Evolutionary conservation across 192 early-diverging fungal genomes (phyloP).

Genomic region (Backusella mclennaniae): DNA sequence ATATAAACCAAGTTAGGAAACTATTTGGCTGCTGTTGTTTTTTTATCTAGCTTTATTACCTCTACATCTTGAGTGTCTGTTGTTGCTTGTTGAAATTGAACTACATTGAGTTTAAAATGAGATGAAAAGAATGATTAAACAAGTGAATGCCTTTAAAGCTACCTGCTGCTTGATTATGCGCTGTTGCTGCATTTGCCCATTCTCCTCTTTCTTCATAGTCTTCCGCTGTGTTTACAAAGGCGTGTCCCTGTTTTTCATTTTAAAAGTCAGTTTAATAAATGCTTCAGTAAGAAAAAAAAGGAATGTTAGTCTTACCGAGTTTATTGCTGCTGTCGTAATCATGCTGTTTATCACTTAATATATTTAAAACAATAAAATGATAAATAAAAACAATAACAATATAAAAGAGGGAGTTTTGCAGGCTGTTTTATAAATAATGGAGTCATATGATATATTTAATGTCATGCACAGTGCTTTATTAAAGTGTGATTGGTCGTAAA

Average conservation of each 20-base stretch:
- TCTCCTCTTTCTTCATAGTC: slow-evolving; percentile 55
- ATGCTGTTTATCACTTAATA: neutral
- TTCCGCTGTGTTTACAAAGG: slow-evolving; percentile 63
- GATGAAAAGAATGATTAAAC: neutral
- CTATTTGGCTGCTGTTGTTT: neutral
- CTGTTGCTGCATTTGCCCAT: slow-evolving; percentile 57
- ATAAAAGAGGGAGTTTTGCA: neutral
- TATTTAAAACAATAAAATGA: neutral
- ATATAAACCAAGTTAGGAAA: neutral
- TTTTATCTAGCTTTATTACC: slow-evolving; percentile 25
- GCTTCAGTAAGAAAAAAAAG: neutral
- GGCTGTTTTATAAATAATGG: neutral
- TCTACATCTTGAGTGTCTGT: slow-evolving; percentile 57
- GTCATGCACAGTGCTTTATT: neutral
- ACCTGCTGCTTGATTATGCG: slow-evolving; percentile 72
- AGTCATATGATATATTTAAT: neutral
- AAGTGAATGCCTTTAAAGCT: neutral
- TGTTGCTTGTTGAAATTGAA: slow-evolving; percentile 61
- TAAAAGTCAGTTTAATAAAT: neutral
- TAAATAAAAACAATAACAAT: neutral
- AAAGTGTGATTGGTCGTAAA: neutral
- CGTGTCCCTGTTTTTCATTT: slow-evolving; percentile 56
- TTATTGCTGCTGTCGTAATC: neutral
- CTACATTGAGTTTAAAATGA: slow-evolving; percentile 7
- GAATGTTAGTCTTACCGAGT: neutral